Conservation (phyloP, 164 flowering plant genomes). For the Umbilicus rupestris region DNA sequence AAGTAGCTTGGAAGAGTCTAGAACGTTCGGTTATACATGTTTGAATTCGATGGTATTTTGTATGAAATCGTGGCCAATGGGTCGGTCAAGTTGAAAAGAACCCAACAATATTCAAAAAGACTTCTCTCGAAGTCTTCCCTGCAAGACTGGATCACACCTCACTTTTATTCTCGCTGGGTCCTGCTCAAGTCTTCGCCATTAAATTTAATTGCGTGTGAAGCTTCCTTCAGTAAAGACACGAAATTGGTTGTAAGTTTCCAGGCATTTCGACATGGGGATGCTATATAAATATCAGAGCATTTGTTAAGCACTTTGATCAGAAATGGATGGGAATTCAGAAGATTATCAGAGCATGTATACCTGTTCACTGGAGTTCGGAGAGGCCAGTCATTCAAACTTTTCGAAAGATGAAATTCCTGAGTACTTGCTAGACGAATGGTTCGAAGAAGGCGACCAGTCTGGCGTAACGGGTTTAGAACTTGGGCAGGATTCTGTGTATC, state of each 20-base stretch:
- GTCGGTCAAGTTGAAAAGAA: not conserved
- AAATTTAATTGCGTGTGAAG: not conserved
- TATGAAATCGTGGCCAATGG: not conserved
- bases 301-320: not conserved
- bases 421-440: conserved; percentile 20
- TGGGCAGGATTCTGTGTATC: conserved; percentile 8
- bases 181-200: not conserved
- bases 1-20: no score
- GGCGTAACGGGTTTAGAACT: conserved; percentile 11
- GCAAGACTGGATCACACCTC: not conserved
- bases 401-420: conserved; percentile 25
- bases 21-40: no score
- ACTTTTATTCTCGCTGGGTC: not conserved
- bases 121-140: not conserved
- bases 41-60: not conserved
- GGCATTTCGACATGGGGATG: not conserved
- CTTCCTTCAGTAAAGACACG: not conserved
- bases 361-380: conserved; percentile 14
- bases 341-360: not conserved
- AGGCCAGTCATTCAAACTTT: conserved; percentile 14
- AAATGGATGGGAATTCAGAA: not conserved
- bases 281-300: not conserved
- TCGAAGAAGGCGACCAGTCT: conserved; percentile 12
- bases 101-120: not conserved
- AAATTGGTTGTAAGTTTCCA: not conserved